These are phyloP conservation scores for Hyphodiscus hymeniophilus DNA, from an alignment of 495 filamentous ascomycete species.

Conservation along the genomic window DNA sequence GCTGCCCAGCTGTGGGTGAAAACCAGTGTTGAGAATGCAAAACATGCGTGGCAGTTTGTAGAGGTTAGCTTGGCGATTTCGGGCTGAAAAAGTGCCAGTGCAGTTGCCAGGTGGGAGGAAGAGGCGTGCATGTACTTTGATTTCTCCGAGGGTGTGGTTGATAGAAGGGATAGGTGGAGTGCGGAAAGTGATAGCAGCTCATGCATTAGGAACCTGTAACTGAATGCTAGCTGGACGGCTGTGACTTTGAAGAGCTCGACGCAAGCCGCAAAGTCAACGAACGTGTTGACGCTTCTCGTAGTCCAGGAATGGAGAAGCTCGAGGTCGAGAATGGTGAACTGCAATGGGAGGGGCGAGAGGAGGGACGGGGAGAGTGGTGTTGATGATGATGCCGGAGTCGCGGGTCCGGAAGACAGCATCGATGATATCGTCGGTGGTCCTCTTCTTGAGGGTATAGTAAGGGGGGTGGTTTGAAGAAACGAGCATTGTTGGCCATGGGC, in stretches of 20 bases:
- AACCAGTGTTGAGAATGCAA: constrained; percentile 9
- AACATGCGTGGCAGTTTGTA: constrained; percentile 17
- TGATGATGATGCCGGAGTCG: neutral
- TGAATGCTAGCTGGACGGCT: constrained; percentile 40
- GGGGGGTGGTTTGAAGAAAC: constrained; percentile 38
- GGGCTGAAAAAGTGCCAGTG: constrained; percentile 14
- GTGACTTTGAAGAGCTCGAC: constrained; percentile 21
- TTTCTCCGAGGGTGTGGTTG: constrained; percentile 22
- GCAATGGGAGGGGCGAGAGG: constrained; percentile 20
- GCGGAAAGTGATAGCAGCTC: constrained; percentile 45
- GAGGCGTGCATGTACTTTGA: constrained; percentile 16
- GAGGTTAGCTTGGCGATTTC: constrained; percentile 12
- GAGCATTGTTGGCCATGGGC: constrained; percentile 52
- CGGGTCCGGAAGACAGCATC: constrained; percentile 7
- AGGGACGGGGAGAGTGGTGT: constrained; percentile 1
- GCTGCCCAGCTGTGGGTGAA: constrained; percentile 11
- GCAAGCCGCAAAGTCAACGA: neutral
- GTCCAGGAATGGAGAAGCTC: constrained; percentile 41
- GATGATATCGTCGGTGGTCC: constrained; percentile 10
- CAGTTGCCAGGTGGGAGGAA: constrained; percentile 8
- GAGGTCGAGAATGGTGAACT: constrained; percentile 36
- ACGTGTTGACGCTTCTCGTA: constrained; percentile 17
- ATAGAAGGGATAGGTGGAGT: constrained; percentile 34
- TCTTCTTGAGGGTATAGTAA: constrained; percentile 6
- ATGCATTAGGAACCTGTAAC: constrained; percentile 38